Evolutionary conservation across 1,284 basidiomycete species (phyloP).

Genomic region (Ustilago shanxiensis): DNA sequence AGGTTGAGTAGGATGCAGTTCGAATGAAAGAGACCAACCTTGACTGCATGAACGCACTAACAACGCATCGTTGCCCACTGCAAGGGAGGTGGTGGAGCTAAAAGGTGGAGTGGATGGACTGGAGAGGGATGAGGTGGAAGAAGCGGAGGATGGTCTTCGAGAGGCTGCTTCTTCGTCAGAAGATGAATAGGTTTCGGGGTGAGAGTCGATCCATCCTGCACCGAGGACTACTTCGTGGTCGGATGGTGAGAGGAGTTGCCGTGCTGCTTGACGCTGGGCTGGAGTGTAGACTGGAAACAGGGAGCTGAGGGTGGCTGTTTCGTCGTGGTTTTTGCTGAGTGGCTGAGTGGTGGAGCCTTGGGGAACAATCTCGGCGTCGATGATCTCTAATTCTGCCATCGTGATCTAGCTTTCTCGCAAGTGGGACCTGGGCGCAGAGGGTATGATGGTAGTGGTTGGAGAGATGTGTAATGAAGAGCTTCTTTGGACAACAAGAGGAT

Average conservation of each 20-base stretch:
- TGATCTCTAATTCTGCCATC: slow-evolving; percentile 43
- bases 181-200: neutral
- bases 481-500: too few species aligned
- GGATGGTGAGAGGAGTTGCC: slow-evolving; percentile 37
- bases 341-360: neutral
- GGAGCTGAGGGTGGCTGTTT: neutral
- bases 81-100: neutral
- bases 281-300: slow-evolving; percentile 26
- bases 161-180: neutral
- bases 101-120: slow-evolving; percentile 6
- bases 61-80: slow-evolving; percentile 27
- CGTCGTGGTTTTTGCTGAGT: neutral
- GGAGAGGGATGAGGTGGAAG: slow-evolving; percentile 25
- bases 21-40: slow-evolving; percentile 62
- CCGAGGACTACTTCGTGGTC: slow-evolving; percentile 50
- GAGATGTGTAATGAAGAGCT: neutral
- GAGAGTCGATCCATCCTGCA: slow-evolving; percentile 46
- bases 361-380: slow-evolving; percentile 41
- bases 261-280: slow-evolving; percentile 38
- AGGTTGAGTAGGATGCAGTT: slow-evolving; percentile 47
- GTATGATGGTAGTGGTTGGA: neutral
- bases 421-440: neutral
- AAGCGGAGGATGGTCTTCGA: slow-evolving; percentile 19
- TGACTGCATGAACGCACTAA: slow-evolving; percentile 56
- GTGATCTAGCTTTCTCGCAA: neutral